These are phyloP conservation scores for Vigna reflexopilosa DNA, from an alignment of 306 rosid genomes.

Conservation along the genomic window DNA sequence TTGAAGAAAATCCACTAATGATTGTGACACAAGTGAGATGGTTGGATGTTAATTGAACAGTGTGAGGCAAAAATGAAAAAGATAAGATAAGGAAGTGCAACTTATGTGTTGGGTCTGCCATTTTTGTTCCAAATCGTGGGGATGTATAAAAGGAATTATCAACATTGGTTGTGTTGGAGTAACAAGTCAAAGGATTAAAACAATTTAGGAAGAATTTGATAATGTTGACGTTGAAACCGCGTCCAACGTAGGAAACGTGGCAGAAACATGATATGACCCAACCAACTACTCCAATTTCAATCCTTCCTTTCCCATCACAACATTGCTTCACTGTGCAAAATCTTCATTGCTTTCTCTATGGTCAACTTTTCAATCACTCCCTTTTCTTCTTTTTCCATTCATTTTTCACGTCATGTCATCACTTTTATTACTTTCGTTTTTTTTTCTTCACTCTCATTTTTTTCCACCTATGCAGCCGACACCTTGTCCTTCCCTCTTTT, in stretches of 20 bases:
- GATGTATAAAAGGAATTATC: background rate
- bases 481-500: no score
- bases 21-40: no score
- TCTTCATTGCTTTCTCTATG: constrained; percentile 8
- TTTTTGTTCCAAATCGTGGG: background rate
- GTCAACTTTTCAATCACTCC: constrained; percentile 38
- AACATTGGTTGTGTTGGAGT: background rate
- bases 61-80: background rate
- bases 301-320: background rate
- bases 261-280: constrained; percentile 19
- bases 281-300: constrained; percentile 19
- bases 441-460: no score
- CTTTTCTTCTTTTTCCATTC: constrained; percentile 15
- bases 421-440: background rate
- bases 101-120: background rate
- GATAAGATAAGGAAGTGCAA: background rate
- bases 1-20: no score
- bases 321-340: background rate
- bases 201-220: background rate
- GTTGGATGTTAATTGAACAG: no score
- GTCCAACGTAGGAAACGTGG: constrained; percentile 20
- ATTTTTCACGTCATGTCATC: background rate
- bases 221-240: constrained; percentile 24
- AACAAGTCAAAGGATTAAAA: background rate
- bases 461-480: no score